Evolutionary conservation across 2,329 filamentous ascomycete species (phyloP), one percentile per base, ranked within the genome.

Genomic region (Aspergillus uvarum): DNA sequence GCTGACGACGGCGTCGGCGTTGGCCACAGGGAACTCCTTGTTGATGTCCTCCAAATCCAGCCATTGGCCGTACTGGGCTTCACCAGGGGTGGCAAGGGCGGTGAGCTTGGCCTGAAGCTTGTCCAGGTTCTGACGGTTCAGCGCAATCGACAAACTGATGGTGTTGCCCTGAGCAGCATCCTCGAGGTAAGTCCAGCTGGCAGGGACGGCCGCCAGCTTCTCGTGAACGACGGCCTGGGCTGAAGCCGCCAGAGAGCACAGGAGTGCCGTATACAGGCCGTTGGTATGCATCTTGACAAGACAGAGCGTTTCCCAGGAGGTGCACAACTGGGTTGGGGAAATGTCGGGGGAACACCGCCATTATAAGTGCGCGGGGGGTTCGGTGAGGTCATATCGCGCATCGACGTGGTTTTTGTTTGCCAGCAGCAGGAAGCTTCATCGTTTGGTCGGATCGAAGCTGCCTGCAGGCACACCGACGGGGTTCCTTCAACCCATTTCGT

Each of bases 1-100:
- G 22, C 61, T 64, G 8, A 75, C 68, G 16, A 82, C 77, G 1
- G 71, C 66, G 0, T 72, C 63, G 7, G 74, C 65, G 7, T 76
- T 74, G 6, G 76, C 74, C 4, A 74, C 67, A 7, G 72, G 75
- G 47, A 82, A 75, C 63, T 81, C 73, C 4, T 72, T 64, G 50
- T 80, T 76, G 58, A 82, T 73, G 42, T 81, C 77, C 12, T 75
- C 70, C 47, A 75, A 71, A 22, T 73, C 76, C 62, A 82, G 76
- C 68, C 83, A 82, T 58, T 81, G 69, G 26, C 83, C 83, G 63
- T 85, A 84, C 16, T 73, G 70, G 3, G 75, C 63, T 60, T 78
- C 72, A 6, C 76, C 76, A 1, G 83, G 83, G 0, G 80, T 82
- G 21, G 81, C 82, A 22, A 81, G 69, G 5, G 75, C 72, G 24